phyloP scores from a whole-genome alignment of 2,329 filamentous ascomycete species.

The Neoascochyta sp. region DNA sequence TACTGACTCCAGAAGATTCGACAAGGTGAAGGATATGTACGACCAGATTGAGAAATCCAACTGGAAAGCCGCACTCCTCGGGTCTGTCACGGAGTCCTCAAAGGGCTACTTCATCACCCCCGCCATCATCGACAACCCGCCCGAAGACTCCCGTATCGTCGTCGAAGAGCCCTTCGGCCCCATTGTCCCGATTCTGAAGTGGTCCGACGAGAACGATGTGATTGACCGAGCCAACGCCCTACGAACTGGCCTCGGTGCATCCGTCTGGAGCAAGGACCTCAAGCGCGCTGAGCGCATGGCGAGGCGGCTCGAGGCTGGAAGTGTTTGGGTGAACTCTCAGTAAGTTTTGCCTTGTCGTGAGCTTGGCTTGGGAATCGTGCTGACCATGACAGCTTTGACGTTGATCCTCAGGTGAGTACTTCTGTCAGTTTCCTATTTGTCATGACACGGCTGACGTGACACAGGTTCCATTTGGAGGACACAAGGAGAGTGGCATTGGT shows the following conservation, averaged over 20 bases:
- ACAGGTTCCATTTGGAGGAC: constrained; percentile 69
- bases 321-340: constrained; percentile 52
- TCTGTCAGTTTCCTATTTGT: too few relatives aligned
- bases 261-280: constrained; percentile 42
- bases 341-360: too few relatives aligned
- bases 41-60: constrained; percentile 53
- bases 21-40: constrained; percentile 56
- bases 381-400: constrained; percentile 12
- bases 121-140: constrained; percentile 57
- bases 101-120: constrained; percentile 58
- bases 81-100: constrained; percentile 15
- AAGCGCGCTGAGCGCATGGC: constrained; percentile 46
- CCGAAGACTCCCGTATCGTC: constrained; percentile 54
- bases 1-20: constrained; percentile 40
- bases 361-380: too few relatives aligned
- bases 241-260: constrained; percentile 50
- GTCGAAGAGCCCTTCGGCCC: constrained; percentile 62
- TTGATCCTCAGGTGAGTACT: constrained; percentile 35
- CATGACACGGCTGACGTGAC: too few relatives aligned
- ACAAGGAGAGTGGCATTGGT: constrained; percentile 73
- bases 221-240: constrained; percentile 46
- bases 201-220: constrained; percentile 53
- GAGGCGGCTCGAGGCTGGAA: constrained; percentile 47
- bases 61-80: constrained; percentile 51
- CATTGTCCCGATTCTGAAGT: constrained; percentile 60